Evolutionary conservation across 2,329 filamentous ascomycete genomes (phyloP), one percentile per base, ranked within the genome.

Genomic region (Ascomycota sp.): DNA sequence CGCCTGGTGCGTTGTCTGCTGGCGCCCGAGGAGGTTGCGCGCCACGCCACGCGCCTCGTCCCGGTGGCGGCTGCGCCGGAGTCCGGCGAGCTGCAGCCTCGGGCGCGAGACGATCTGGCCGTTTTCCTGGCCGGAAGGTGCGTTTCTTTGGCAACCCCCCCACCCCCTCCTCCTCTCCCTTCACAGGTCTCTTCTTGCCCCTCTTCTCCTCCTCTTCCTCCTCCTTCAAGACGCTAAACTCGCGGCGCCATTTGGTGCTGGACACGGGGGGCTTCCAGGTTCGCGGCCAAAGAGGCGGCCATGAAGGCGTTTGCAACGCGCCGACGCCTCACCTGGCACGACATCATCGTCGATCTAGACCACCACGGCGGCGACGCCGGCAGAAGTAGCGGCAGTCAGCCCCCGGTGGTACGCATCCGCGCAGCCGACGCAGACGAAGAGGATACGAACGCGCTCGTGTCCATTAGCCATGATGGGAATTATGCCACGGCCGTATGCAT

Each of bases 401-500:
- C 59, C 17, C 61, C 62, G 0, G 40, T 63, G 3, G 61, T 56
- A 7, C 40, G 61, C 30, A 52, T 65, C 33, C 46, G 39, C 35
- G 45, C 43, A 7, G 37, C 38, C 20, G 40, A 34, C 2, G 41
- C 33, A 11, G 42, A 33, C 12, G 45, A 39, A n/a, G 41, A 35
- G 25, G 47, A 58, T 34, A 64, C 70, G 38, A 57, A 69, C 29
- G 81, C 73, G 10, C 60, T 68, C 42, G 47, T 93, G 27, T 86
- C 76, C 35, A 91, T 94, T 41, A 89, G 77, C 43, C 85, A 94
- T 47, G 85, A 94, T 49, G 74, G 69, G 2, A 75, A 81, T 7
- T 92, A 83, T 52, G 82, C 82, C 8, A 73, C 65, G 13, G 77
- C 76, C 6, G 60, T 75, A 1, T 78, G 74, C 37, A 38, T 81